These are phyloP conservation scores for Coprinellus micaceus DNA, from an alignment of 768 basidiomycete genomes.

Conservation along the genomic window DNA sequence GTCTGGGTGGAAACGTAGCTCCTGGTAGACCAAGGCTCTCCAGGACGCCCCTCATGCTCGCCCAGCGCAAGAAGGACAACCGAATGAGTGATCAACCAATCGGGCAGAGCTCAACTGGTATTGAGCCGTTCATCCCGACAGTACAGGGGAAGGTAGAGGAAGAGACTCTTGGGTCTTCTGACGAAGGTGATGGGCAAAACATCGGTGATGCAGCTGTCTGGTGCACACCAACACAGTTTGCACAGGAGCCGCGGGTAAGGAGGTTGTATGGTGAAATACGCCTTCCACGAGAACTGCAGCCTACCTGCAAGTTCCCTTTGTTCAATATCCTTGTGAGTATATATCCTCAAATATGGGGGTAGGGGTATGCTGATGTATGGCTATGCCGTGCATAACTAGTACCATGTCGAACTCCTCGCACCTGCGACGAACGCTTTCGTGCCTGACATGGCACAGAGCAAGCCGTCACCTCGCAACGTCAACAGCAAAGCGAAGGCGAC, in stretches of 20 bases:
- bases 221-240: background rate
- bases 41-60: background rate
- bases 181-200: background rate
- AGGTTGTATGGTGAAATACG: conserved; percentile 1
- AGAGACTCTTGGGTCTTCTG: too few relatives aligned
- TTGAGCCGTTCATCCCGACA: background rate
- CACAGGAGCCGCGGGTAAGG: background rate
- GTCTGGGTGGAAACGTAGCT: background rate
- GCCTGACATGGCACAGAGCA: background rate
- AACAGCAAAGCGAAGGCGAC: background rate
- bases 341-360: background rate
- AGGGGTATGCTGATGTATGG: too few relatives aligned
- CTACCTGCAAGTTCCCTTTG: background rate
- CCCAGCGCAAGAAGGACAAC: background rate
- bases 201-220: background rate
- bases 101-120: too few relatives aligned
- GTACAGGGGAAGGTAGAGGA: too few relatives aligned
- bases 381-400: background rate
- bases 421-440: background rate
- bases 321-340: background rate
- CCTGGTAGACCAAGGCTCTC: background rate
- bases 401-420: background rate
- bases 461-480: background rate
- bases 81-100: background rate
- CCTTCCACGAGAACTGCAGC: background rate